Evolutionary conservation across 1,284 basidiomycete genomes (phyloP).

Genomic region (Moesziomyces sp.): DNA sequence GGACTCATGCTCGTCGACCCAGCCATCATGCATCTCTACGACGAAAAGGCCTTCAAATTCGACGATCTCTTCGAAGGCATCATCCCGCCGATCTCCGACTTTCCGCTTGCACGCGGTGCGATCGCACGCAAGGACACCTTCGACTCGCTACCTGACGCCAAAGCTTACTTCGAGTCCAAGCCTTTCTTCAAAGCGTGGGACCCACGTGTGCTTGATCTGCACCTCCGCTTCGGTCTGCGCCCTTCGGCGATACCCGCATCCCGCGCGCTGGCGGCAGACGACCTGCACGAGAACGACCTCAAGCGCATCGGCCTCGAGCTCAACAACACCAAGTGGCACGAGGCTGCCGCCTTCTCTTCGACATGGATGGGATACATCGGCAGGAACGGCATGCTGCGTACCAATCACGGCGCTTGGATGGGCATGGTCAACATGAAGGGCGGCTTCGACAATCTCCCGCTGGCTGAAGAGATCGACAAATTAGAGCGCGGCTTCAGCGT

Average conservation of each 20-base stretch:
- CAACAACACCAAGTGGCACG: constrained; percentile 58
- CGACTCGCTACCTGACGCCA: constrained; percentile 68
- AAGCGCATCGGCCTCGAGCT: constrained; percentile 41
- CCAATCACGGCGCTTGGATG: constrained; percentile 28
- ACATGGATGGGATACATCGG: constrained; percentile 42
- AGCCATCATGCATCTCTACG: constrained; percentile 71
- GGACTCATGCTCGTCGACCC: constrained; percentile 84
- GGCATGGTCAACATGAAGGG: constrained; percentile 37
- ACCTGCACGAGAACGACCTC: constrained; percentile 32
- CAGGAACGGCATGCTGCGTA: constrained; percentile 12
- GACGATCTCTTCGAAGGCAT: constrained; percentile 18
- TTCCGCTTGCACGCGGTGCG: constrained; percentile 70
- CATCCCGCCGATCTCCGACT: constrained; percentile 16
- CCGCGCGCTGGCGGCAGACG: constrained; percentile 23
- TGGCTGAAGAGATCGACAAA: constrained; percentile 28
- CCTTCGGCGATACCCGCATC: constrained; percentile 22
- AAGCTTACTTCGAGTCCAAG: constrained; percentile 70
- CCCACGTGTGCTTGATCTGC: constrained; percentile 75
- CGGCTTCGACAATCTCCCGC: constrained; percentile 27
- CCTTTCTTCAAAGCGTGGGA: constrained; percentile 83
- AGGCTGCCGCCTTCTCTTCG: constrained; percentile 53
- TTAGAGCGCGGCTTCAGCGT: constrained; percentile 32
- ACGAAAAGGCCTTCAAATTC: constrained; percentile 10
- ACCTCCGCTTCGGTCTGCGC: constrained; percentile 76
- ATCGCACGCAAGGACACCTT: constrained; percentile 76